Evolutionary conservation across 805 yeast genomes (phyloP).

Genomic region (Komagataella kurtzmanii): DNA sequence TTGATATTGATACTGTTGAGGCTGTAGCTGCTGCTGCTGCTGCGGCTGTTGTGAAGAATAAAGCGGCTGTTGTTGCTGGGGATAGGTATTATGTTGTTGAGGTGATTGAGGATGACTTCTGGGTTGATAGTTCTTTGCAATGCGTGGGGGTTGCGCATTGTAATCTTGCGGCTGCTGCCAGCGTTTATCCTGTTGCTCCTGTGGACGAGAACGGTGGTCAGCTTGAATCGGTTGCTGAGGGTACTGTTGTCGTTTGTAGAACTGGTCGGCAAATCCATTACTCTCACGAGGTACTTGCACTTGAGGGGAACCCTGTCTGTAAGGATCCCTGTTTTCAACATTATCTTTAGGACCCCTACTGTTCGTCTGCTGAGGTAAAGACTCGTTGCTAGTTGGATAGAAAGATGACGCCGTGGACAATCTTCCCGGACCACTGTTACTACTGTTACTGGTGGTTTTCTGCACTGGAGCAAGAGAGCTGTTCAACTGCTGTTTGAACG

Average conservation of each 20-base stretch:
- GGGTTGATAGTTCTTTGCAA: slow-evolving; percentile 5
- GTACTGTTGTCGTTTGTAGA: slow-evolving; percentile 10
- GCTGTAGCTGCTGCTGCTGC: slow-evolving; percentile 8
- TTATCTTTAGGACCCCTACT: neutral
- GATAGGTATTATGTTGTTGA: slow-evolving; percentile 5
- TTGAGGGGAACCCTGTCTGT: slow-evolving; percentile 7
- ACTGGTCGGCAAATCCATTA: neutral
- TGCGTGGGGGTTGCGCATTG: slow-evolving; percentile 1
- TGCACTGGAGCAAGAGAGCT: slow-evolving; percentile 8
- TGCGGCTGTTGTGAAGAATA: slow-evolving; percentile 2
- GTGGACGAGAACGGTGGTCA: slow-evolving; percentile 7
- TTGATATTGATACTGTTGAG: slow-evolving; percentile 7
- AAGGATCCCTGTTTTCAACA: slow-evolving; percentile 5
- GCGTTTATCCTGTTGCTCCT: slow-evolving; percentile 3
- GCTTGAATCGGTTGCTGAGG: slow-evolving; percentile 7
- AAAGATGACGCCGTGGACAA: neutral
- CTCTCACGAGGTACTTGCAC: slow-evolving; percentile 3
- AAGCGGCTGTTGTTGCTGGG: slow-evolving; percentile 1
- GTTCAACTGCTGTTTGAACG: slow-evolving; percentile 16
- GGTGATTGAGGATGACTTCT: slow-evolving; percentile 6
- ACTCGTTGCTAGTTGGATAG: neutral
- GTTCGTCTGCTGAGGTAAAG: slow-evolving; percentile 3
- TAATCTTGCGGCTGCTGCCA: slow-evolving; percentile 1
- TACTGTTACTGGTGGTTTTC: neutral
- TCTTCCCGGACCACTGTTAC: neutral